Evolutionary conservation across 495 filamentous ascomycete species (phyloP).

Genomic region (Neurospora sp.): DNA sequence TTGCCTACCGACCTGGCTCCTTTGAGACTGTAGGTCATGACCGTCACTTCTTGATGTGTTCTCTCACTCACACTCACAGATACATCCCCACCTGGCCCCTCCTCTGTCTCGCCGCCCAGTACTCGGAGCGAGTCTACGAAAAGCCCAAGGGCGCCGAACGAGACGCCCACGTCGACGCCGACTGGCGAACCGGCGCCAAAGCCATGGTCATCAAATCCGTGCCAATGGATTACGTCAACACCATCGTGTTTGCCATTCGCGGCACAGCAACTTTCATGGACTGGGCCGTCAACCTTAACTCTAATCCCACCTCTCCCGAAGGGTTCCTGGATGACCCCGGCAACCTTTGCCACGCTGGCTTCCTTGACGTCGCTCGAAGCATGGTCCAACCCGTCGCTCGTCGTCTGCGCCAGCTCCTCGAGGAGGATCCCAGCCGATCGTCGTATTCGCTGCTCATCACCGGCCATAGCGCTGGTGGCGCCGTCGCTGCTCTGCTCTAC

Average conservation of each 20-base stretch:
- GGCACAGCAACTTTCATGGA: constrained; percentile 72
- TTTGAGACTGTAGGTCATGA: constrained; percentile 48
- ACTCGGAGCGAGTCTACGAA: constrained; percentile 61
- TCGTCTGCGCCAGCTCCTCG: constrained; percentile 53
- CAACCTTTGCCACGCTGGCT: constrained; percentile 71
- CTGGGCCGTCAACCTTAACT: constrained; percentile 71
- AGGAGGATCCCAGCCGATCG: constrained; percentile 57
- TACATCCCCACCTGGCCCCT: constrained; percentile 61
- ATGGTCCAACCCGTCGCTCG: constrained; percentile 66
- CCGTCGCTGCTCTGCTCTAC: constrained; percentile 67
- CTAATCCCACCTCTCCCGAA: constrained; percentile 47
- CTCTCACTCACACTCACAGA: constrained; percentile 24
- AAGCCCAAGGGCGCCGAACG: constrained; percentile 48
- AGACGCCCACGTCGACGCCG: constrained; percentile 54
- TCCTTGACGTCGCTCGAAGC: constrained; percentile 60
- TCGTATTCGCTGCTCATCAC: constrained; percentile 68
- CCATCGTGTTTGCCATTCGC: constrained; percentile 70
- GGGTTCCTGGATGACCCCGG: constrained; percentile 66
- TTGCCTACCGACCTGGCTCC: constrained; percentile 56
- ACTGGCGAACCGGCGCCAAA: constrained; percentile 65
- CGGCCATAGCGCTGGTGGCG: constrained; percentile 75
- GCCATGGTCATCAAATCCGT: constrained; percentile 75
- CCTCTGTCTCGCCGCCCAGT: constrained; percentile 63
- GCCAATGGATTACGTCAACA: constrained; percentile 63
- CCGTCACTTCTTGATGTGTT: background rate